Evolutionary conservation across 1,284 basidiomycete genomes (phyloP).

Genomic region (Lignosus rhinocerotis): DNA sequence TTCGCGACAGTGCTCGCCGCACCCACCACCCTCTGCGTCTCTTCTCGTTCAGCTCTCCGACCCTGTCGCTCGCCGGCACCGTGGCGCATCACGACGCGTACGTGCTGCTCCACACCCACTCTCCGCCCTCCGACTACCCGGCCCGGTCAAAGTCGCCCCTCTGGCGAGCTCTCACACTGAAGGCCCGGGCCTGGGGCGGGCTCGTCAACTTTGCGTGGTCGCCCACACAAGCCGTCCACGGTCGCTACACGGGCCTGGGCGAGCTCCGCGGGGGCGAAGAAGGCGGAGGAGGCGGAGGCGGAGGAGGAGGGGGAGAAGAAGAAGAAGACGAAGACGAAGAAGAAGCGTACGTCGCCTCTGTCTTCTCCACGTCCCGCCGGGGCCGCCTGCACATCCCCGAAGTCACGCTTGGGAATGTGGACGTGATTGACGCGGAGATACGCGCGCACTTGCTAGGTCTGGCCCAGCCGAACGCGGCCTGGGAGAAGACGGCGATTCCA

Average conservation of each 20-base stretch:
- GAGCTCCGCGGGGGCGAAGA: slow-evolving; percentile 4
- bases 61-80: slow-evolving; percentile 39
- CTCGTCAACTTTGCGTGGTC: slow-evolving; percentile 64
- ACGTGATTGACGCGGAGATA: slow-evolving; percentile 44
- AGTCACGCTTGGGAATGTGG: slow-evolving; percentile 49
- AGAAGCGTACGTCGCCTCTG: slow-evolving; percentile 43
- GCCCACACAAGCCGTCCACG: slow-evolving; percentile 28
- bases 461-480: background rate
- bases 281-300: background rate
- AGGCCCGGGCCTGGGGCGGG: slow-evolving; percentile 46
- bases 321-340: background rate
- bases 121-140: slow-evolving; percentile 52
- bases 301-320: background rate
- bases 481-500: no score
- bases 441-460: slow-evolving; percentile 31
- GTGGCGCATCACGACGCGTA: slow-evolving; percentile 54
- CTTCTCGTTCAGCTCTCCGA: slow-evolving; percentile 2
- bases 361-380: slow-evolving; percentile 45
- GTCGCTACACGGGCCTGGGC: slow-evolving; percentile 19
- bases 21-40: background rate
- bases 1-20: slow-evolving; percentile 1
- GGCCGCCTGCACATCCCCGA: slow-evolving; percentile 50
- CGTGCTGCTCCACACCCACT: slow-evolving; percentile 54
- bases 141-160: slow-evolving; percentile 49
- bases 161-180: slow-evolving; percentile 50